These are phyloP conservation scores for Jacaranda mimosifolia DNA, from an alignment of 257 asterid genomes.

Conservation along the genomic window DNA sequence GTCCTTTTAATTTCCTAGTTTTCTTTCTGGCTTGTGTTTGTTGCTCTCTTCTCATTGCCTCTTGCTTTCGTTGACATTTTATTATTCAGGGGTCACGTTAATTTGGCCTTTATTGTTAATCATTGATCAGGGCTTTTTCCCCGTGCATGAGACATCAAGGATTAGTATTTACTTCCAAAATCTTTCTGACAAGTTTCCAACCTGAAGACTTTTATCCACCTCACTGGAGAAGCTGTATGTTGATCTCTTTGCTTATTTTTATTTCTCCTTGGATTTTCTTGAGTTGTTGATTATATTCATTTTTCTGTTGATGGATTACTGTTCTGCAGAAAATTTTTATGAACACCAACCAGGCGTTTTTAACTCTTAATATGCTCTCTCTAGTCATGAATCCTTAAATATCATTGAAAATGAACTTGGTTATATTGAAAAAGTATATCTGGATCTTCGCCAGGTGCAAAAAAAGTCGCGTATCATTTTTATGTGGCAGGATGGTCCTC, in stretches of 20 bases:
- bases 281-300: constrained; percentile 28
- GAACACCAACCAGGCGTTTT: constrained; percentile 80
- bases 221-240: constrained; percentile 70
- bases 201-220: constrained; percentile 68
- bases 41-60: constrained; percentile 26
- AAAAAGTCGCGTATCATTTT: constrained; percentile 84
- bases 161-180: constrained; percentile 64
- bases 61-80: constrained; percentile 21
- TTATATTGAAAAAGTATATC: constrained; percentile 44
- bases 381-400: constrained; percentile 58
- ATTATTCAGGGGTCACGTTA: background rate
- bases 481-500: constrained; percentile 98
- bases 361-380: constrained; percentile 55
- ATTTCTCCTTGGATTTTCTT: background rate
- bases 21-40: constrained; percentile 5
- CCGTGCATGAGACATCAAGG: constrained; percentile 84
- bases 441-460: constrained; percentile 60
- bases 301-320: constrained; percentile 16
- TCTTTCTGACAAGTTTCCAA: constrained; percentile 55
- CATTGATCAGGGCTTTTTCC: constrained; percentile 83
- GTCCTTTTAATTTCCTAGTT: constrained; percentile 39
- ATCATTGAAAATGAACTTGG: constrained; percentile 56
- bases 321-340: constrained; percentile 65
- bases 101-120: constrained; percentile 35
- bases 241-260: constrained; percentile 15